These are phyloP conservation scores for Lactarius sp. DNA, from an alignment of 768 basidiomycete genomes.

Conservation along the genomic window DNA sequence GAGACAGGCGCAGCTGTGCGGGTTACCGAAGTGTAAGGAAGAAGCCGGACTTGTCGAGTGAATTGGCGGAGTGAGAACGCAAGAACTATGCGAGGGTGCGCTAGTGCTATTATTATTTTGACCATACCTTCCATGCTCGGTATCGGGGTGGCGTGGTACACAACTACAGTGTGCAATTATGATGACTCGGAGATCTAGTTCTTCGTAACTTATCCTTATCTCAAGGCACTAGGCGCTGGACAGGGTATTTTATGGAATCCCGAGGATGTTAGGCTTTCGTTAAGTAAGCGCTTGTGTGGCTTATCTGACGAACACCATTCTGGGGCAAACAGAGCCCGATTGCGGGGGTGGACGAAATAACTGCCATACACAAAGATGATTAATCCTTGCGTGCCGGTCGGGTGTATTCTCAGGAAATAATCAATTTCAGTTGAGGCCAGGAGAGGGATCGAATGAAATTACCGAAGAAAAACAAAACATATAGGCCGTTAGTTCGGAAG, in stretches of 20 bases:
- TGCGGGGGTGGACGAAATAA: no score
- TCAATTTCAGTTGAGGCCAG: background rate
- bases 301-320: background rate
- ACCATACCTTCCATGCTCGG: background rate
- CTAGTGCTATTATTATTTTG: background rate
- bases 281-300: no score
- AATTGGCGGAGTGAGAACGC: background rate
- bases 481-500: background rate
- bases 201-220: background rate
- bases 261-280: background rate
- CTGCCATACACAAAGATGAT: no score
- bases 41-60: background rate
- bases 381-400: no score
- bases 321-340: no score
- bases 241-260: background rate
- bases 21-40: background rate
- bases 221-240: background rate
- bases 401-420: no score
- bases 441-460: no score
- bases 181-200: background rate
- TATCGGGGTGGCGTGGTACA: background rate
- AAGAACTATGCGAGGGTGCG: background rate
- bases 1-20: constrained; percentile 2
- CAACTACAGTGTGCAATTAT: background rate
- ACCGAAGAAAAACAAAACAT: no score